Base-by-base conservation (phyloP, 1,139 yeast genomes). In the Blastobotrys niveus region DNA sequence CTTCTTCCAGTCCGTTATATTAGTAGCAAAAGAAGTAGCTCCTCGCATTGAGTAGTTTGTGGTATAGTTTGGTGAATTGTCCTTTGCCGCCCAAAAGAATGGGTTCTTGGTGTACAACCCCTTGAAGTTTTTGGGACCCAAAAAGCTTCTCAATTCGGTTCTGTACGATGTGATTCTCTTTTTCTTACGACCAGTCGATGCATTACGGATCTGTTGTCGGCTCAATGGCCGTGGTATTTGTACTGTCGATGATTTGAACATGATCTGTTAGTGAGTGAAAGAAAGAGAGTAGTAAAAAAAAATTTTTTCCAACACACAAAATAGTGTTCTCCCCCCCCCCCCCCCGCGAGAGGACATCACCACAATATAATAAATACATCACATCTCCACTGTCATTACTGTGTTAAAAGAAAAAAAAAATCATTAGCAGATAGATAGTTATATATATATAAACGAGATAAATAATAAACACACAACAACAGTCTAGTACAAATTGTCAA, bases 21-120 rank as follows among this genome's bases (percentile, higher is more conserved):
- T 3, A 4, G 4, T 15, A 6, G 5, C 10, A 22, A 17, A 20
- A 17, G 17, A 12, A 7, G 4, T 7, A 4, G 47, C 42, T 7
- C 45, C 46, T 9, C 61, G 48, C 52, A 76, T 77, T 22, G 83
- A 86, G 48, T 51, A 61, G 42, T 56, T 51, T 34, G 78, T 78
- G 29, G 87, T 72, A 65, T 83, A 89, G 56, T 81, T 86, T 21
- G 95, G 86, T 34, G 69, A 68, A 59, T 86, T 87, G 59, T 83
- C 69, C 53, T 76, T 80, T 14, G 89, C 82, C 12, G 93, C 82
- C 53, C 74, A 72, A 57, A 76, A 80, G 65, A 85, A 84, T 61
- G 81, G 85, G 71, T 88, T 89, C 58, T 78, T 67, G 53, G 72
- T 71, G 66, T 86, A 85, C 56, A 87, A 89, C 25, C 96, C 96